phyloP scores from a whole-genome alignment of 768 basidiomycete genomes.

The Pseudohyphozyma bogoriensis region DNA sequence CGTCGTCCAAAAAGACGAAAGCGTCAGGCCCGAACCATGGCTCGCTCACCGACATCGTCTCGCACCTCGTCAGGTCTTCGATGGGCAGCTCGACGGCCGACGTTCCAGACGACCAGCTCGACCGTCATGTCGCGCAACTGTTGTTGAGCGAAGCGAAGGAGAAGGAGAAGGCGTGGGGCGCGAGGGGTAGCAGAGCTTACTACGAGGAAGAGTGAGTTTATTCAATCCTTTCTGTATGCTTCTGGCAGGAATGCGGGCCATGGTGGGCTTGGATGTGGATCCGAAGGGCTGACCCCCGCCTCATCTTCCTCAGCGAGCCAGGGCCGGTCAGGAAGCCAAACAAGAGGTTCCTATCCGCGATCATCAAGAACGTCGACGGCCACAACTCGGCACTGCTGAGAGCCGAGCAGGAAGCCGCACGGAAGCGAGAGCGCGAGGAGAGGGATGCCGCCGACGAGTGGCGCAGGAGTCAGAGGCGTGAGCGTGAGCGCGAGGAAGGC shows the following conservation, averaged over 20 bases:
- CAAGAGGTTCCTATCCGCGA: slow-evolving; percentile 46
- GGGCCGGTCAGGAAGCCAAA: slow-evolving; percentile 59
- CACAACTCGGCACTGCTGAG: slow-evolving; percentile 71
- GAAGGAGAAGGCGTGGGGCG: slow-evolving; percentile 64
- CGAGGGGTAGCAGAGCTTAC: slow-evolving; percentile 32
- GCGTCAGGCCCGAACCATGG: neutral
- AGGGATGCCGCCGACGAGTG: slow-evolving; percentile 30
- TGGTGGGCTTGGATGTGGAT: neutral
- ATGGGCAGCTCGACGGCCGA: neutral
- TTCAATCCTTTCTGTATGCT: neutral
- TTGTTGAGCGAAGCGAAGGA: slow-evolving; percentile 86
- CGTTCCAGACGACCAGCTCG: slow-evolving; percentile 50
- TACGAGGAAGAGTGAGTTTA: slow-evolving; percentile 16
- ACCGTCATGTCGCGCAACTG: slow-evolving; percentile 81
- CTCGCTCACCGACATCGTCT: slow-evolving; percentile 23
- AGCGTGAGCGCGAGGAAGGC: slow-evolving; percentile 15
- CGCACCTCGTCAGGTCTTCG: slow-evolving; percentile 15
- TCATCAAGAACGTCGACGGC: slow-evolving; percentile 88
- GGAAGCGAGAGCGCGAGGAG: slow-evolving; percentile 28
- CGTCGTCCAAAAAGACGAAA: no score
- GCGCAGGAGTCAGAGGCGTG: slow-evolving; percentile 28
- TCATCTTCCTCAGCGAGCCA: slow-evolving; percentile 1
- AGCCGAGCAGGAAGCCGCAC: slow-evolving; percentile 36
- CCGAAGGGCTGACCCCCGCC: neutral
- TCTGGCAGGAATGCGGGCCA: neutral